Percentiles rank a stretch among this genome's conserved stretches.
These are phyloP conservation scores for Camellia granthamiana DNA, from an alignment of 148 eudicot genomes.

Conservation along the genomic window DNA sequence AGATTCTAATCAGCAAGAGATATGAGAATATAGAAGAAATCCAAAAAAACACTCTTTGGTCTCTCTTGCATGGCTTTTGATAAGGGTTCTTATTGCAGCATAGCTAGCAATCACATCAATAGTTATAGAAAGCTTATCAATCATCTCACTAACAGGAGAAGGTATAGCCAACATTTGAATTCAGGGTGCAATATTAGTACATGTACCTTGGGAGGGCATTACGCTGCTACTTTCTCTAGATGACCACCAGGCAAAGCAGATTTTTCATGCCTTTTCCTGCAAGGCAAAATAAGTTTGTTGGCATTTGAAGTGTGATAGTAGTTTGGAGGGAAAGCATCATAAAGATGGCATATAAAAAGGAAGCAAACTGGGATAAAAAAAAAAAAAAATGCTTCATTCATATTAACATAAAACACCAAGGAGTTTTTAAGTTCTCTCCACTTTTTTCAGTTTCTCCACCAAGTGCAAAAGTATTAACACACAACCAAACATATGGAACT, in stretches of 20 bases:
- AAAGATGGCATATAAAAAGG: neutral
- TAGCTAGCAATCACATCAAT: neutral
- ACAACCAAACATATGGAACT: no score
- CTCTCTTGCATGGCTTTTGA: neutral
- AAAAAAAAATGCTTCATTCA: neutral
- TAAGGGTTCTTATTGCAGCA: neutral
- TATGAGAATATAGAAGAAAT: neutral
- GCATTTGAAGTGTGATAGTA: conserved; percentile 5
- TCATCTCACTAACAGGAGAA: neutral
- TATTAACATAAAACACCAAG: neutral
- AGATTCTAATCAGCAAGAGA: neutral
- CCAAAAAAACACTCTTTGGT: neutral
- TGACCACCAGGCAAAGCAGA: conserved; percentile 16
- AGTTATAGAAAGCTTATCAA: neutral
- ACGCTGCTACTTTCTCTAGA: conserved; percentile 22
- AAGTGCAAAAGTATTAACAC: neutral
- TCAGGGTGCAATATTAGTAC: neutral
- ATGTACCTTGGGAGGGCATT: conserved; percentile 18
- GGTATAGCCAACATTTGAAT: neutral
- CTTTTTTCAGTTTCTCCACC: neutral
- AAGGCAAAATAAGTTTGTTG: conserved; percentile 9
- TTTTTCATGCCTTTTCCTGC: conserved; percentile 38
- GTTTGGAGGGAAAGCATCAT: conserved; percentile 9
- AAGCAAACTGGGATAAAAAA: neutral
- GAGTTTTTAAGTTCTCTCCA: neutral